Conservation (phyloP, 306 rosid species). For the Castanospermum australe region DNA sequence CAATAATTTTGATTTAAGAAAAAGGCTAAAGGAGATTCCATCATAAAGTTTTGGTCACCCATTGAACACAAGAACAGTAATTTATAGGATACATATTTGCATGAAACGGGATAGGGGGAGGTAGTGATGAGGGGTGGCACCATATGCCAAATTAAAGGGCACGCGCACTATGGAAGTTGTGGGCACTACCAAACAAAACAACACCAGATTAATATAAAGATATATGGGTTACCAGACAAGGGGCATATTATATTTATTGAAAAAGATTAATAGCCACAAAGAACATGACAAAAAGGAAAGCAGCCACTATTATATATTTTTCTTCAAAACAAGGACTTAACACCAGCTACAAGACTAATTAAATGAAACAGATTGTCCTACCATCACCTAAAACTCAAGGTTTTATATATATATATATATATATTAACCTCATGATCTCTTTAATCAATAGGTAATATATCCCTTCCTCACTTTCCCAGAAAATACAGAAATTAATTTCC, state of each 20-base stretch:
- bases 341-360: slow-evolving; percentile 29
- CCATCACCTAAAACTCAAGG: slow-evolving; percentile 14
- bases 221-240: slow-evolving; percentile 22
- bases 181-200: slow-evolving; percentile 24
- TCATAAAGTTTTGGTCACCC: slow-evolving; percentile 41
- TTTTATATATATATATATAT: no score
- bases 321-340: slow-evolving; percentile 42
- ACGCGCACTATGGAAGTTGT: slow-evolving; percentile 15
- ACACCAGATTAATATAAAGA: neutral
- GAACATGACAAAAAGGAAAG: slow-evolving; percentile 39
- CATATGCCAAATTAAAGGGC: slow-evolving; percentile 23
- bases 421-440: slow-evolving; percentile 18
- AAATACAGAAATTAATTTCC: neutral
- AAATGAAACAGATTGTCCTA: neutral
- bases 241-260: slow-evolving; percentile 16
- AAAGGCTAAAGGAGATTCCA: slow-evolving; percentile 45
- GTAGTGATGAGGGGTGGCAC: neutral
- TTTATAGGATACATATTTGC: neutral
- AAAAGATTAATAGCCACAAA: slow-evolving; percentile 15
- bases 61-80: slow-evolving; percentile 17
- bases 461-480: neutral
- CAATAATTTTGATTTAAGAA: slow-evolving; percentile 27
- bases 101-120: neutral
- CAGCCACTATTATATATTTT: slow-evolving; percentile 19
- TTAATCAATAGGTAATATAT: neutral